Evolutionary conservation across 179 eudicot genomes (phyloP).

Genomic region (Carnegiea gigantea): DNA sequence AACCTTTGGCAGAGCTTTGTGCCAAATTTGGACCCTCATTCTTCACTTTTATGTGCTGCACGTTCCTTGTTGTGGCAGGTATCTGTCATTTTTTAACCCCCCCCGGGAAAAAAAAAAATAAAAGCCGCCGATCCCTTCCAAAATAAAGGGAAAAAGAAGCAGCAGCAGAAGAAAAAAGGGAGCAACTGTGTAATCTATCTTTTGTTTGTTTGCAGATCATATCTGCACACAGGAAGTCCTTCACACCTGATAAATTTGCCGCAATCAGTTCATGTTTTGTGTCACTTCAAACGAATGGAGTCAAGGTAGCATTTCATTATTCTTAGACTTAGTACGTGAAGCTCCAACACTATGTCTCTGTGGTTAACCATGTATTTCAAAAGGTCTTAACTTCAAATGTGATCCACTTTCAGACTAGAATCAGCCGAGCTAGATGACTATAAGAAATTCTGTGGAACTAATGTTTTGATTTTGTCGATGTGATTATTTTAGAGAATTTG

Average conservation of each 20-base stretch:
- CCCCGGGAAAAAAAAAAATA: background rate
- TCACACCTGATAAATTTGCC: slow-evolving; percentile 48
- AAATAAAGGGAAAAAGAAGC: background rate
- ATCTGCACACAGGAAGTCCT: slow-evolving; percentile 69
- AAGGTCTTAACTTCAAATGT: background rate
- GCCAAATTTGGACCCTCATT: slow-evolving; percentile 32
- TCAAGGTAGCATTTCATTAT: slow-evolving; percentile 38
- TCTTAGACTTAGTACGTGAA: background rate
- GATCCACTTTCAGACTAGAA: background rate
- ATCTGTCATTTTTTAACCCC: slow-evolving; percentile 10
- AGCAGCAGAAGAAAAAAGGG: background rate
- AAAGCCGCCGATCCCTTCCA: no score
- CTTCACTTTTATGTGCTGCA: slow-evolving; percentile 53
- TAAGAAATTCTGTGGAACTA: background rate
- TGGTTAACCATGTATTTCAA: background rate
- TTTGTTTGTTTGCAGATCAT: slow-evolving; percentile 56
- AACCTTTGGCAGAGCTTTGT: slow-evolving; percentile 58
- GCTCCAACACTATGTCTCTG: background rate
- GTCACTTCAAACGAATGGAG: slow-evolving; percentile 34
- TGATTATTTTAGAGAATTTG: no score
- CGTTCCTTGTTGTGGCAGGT: slow-evolving; percentile 80
- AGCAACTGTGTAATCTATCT: slow-evolving; percentile 6
- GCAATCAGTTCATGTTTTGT: slow-evolving; percentile 44
- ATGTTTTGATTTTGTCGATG: no score
- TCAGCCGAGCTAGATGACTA: background rate